Base-by-base conservation (phyloP, 495 filamentous ascomycete species). In the Penicillium waksmanii region DNA sequence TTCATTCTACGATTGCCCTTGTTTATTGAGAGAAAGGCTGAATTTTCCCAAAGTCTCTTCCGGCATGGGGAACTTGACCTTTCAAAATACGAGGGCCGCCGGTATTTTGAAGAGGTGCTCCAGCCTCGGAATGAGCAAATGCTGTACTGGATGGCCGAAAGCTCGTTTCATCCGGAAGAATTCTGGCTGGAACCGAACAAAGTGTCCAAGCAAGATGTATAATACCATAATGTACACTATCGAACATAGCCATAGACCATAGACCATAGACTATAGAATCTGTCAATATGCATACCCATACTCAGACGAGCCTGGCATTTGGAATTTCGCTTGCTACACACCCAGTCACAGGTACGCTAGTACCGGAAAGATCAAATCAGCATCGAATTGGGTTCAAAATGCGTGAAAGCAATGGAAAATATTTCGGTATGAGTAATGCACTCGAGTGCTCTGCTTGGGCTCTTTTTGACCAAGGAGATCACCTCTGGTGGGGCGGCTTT, bases 1-100 rank as follows among this genome's bases (percentile, higher is more conserved):
- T 72, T 76, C 36, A 69, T 75, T 64, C 21, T 75, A 12, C 60
- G 59, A 2, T 31, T 79, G 46, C 76, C 76, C 5, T 53, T 57
- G 23, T 61, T 61, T 17, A 25, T 69, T 12, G 67, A 72, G 23
- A 23, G 2, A 50, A 21, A 3, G 47, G 60, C 13, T 66, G 67
- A 1, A 47, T 27, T 4, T 46, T 0, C 62, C 57, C 21, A 40
- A 76, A 47, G 77, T 80, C 46, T 65, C 58, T 34, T 31, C 27
- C 27, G 27, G 8, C 27, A 60, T 50, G 76, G 75, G 0, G 54
- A 67, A 43, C 48, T 72, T 34, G 69, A 75, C 64, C 3, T 27
- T n/a, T 23, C 44, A 44, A 48, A 55, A 46, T 33, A 60, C n/a
- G 60, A 72, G 51, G 68, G 56, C 18, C 47, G 60, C n/a, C 60